A percentile compares a stretch with the other conserved stretches of the same genome.
phyloP scores from a whole-genome alignment of 129 eudicot genomes.

The Flaveria ramosissima region DNA sequence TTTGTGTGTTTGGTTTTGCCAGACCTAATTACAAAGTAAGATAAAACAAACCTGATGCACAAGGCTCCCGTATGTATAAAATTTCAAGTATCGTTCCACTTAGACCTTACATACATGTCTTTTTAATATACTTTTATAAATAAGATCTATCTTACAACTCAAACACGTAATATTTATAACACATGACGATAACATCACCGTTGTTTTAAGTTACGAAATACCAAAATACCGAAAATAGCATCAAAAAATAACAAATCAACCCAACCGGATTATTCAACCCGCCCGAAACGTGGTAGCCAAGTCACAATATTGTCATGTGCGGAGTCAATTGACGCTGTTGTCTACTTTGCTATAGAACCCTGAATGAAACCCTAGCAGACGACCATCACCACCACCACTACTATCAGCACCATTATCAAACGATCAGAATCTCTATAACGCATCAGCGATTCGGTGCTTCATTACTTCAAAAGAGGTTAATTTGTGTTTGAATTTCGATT shows the following conservation, averaged over 20 bases:
- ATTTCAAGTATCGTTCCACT: too few species aligned
- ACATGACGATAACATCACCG: too few species aligned
- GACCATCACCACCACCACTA: slow-evolving; percentile 20
- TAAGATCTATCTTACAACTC: too few species aligned
- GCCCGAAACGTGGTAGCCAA: neutral
- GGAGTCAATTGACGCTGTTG: neutral
- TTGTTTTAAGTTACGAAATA: too few species aligned
- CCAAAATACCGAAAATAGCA: too few species aligned
- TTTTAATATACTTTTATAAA: too few species aligned
- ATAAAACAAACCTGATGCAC: too few species aligned
- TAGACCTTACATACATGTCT: too few species aligned
- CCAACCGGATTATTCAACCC: slow-evolving; percentile 15
- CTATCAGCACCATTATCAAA: neutral
- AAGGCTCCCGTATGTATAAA: too few species aligned
- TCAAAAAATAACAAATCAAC: neutral
- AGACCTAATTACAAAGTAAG: too few species aligned
- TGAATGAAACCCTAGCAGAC: slow-evolving; percentile 36
- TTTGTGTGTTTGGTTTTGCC: too few species aligned
- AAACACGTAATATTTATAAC: too few species aligned
- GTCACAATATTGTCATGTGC: slow-evolving; percentile 15
- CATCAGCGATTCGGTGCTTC: neutral
- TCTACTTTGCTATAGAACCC: slow-evolving; percentile 22
- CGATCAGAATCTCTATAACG: slow-evolving; percentile 17
- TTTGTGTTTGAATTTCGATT: slow-evolving; percentile 10
- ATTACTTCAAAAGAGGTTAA: slow-evolving; percentile 16